A percentile compares a stretch with the other conserved stretches of the same genome.
Evolutionary conservation across 495 filamentous ascomycete genomes (phyloP).

Genomic region (Xylaria telfairii): DNA sequence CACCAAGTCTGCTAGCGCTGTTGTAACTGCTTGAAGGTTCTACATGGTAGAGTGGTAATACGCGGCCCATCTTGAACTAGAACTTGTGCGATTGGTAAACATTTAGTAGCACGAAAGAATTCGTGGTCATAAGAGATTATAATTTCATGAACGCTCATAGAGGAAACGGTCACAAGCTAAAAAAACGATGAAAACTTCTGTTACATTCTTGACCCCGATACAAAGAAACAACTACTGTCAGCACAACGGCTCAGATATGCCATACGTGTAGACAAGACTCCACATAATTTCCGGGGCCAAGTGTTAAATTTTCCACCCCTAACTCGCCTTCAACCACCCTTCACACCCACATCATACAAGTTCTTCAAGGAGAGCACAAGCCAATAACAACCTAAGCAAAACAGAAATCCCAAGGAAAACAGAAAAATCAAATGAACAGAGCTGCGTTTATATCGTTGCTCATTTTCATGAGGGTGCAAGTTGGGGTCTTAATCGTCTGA

Average conservation of each 20-base stretch:
- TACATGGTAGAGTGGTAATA: too few relatives aligned
- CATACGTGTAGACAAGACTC: neutral
- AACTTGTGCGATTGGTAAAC: neutral
- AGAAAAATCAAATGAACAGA: neutral
- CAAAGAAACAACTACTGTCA: neutral
- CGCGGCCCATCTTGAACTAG: neutral
- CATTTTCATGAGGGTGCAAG: neutral
- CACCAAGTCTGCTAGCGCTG: too few relatives aligned
- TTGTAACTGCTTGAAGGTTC: too few relatives aligned
- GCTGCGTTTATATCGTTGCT: neutral
- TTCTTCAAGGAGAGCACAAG: neutral
- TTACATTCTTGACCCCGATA: neutral
- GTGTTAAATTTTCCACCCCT: neutral
- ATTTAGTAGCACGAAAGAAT: neutral
- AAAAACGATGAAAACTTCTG: neutral
- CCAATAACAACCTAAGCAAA: neutral
- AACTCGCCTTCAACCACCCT: neutral
- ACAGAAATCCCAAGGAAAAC: neutral
- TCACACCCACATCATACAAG: neutral
- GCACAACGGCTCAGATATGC: neutral
- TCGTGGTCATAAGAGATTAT: neutral
- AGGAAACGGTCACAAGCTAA: neutral
- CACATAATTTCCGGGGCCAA: neutral
- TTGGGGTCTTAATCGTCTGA: neutral
- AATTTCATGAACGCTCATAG: neutral